A percentile compares a stretch with the other conserved stretches of the same genome.
These are phyloP conservation scores for Artemisia tridentata DNA, from an alignment of 129 eudicot genomes.

Conservation along the genomic window DNA sequence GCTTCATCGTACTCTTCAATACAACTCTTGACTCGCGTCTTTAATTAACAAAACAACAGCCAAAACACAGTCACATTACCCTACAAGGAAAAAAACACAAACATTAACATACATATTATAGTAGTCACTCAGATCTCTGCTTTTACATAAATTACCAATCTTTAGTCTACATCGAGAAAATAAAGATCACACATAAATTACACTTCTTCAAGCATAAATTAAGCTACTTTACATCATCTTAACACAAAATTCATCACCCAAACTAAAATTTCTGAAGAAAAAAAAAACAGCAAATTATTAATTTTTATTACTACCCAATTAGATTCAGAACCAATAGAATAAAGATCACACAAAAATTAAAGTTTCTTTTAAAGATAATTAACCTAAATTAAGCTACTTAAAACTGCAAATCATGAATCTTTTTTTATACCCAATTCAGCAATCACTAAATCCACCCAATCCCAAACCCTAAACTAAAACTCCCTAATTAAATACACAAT, in stretches of 20 bases:
- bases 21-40: background rate
- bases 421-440: slow-evolving; percentile 16
- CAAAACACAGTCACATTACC: background rate
- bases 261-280: background rate
- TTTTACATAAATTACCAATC: background rate
- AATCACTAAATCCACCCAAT: slow-evolving; percentile 4
- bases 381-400: no score
- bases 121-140: slow-evolving; percentile 15
- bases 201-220: slow-evolving; percentile 9
- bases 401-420: slow-evolving; percentile 11
- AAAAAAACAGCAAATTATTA: background rate
- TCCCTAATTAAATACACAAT: slow-evolving; percentile 7
- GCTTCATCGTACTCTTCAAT: slow-evolving; percentile 13
- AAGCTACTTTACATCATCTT: slow-evolving; percentile 12
- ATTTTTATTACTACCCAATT: background rate
- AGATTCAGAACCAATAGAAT: background rate
- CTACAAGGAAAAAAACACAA: background rate
- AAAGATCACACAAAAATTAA: no score
- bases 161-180: background rate
- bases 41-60: slow-evolving; percentile 19
- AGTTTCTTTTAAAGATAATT: no score
- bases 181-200: slow-evolving; percentile 13
- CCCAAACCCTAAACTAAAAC: slow-evolving; percentile 25
- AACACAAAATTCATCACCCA: slow-evolving; percentile 22
- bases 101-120: background rate